Conservation (phyloP, 1,139 yeast genomes). For the Sugiyamaella neomexicana region DNA sequence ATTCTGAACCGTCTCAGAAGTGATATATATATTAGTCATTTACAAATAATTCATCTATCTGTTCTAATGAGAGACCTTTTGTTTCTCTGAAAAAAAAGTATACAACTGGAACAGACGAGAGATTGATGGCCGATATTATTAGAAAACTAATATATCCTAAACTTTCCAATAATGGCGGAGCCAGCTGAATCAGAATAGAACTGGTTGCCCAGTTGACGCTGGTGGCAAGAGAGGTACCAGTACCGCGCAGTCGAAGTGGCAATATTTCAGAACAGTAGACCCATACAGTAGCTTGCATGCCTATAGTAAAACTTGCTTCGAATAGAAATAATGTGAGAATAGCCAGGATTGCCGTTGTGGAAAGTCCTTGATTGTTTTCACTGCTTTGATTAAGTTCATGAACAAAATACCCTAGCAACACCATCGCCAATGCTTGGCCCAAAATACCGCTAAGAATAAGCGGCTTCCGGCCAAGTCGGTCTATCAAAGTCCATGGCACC, state of each 20-base stretch:
- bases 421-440: constrained; percentile 40
- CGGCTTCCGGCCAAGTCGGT: constrained; percentile 52
- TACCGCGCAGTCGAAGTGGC: constrained; percentile 54
- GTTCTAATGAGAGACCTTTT: constrained; percentile 54
- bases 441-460: constrained; percentile 45
- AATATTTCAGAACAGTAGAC: constrained; percentile 40
- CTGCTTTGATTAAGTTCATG: constrained; percentile 15
- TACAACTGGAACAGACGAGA: constrained; percentile 45
- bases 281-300: constrained; percentile 53
- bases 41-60: constrained; percentile 45
- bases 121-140: constrained; percentile 32
- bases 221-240: constrained; percentile 53
- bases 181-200: constrained; percentile 44
- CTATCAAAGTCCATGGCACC: constrained; percentile 47
- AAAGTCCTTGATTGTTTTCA: constrained; percentile 34
- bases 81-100: constrained; percentile 57
- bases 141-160: constrained; percentile 41
- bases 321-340: constrained; percentile 27
- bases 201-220: constrained; percentile 52
- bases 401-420: constrained; percentile 18
- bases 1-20: no score
- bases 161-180: constrained; percentile 43
- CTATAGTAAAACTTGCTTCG: constrained; percentile 49
- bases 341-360: constrained; percentile 14
- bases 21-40: neutral